Evolutionary conservation across 2,329 filamentous ascomycete genomes (phyloP), one percentile per base, ranked within the genome.

Genomic region (Diaporthe sp.): DNA sequence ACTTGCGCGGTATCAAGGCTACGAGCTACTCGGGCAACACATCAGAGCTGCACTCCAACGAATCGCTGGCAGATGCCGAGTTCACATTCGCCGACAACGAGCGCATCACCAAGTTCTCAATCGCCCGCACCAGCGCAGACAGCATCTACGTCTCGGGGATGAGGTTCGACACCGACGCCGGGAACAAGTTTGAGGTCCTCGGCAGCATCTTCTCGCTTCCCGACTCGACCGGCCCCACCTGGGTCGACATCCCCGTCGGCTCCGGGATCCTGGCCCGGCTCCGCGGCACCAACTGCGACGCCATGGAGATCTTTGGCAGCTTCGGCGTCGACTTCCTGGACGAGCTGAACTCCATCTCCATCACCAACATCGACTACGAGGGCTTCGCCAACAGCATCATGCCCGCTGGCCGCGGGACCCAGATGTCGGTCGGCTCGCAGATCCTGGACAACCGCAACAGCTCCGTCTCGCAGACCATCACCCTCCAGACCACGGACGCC

Each of bases 371-470:
- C 12, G 75, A 76, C 53, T 77, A 78, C 53, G 72, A 69, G 4
- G 77, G 77, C 0, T 77, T 78, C 46, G 73, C 76, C 8, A 62
- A 74, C 46, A 73, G 73, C 53, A 72, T 78, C 39, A 75, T 77
- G 72, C 75, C 76, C 17, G 62, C 77, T 0, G 77, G 77, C 2
- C 67, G 68, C 5, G 77, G 76, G 9, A 67, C 72, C 3, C 73
- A 77, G 42, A 51, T 78, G 6, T 77, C 75, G 8, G 67, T 78
- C 9, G 77, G 76, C 31, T 78, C 76, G 17, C 76, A 77, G 58
- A 75, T 77, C 28, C 55, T 78, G 22, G 76, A 78, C 46, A 78
- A 77, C 62, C 73, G 77, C 53, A 78, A 78, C 68, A 75, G 67
- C 17, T 75, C 73, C 34, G 68, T 39, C 22, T 72, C 76, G 53